phyloP scores from a whole-genome alignment of 2,329 filamentous ascomycete genomes.

The Teratosphaeria gauchensis region DNA sequence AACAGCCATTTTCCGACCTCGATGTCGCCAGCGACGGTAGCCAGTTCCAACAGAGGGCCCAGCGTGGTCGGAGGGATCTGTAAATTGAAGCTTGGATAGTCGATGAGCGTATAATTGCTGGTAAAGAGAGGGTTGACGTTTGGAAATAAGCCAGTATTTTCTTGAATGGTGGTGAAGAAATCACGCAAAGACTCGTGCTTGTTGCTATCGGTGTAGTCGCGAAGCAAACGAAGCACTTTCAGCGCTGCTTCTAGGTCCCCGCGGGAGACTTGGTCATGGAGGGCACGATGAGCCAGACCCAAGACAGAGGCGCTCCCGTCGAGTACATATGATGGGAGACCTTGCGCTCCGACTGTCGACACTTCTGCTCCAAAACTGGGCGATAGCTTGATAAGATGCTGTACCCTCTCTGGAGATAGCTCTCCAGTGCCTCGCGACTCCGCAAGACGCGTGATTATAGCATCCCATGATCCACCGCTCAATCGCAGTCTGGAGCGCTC shows the following conservation, averaged over 20 bases:
- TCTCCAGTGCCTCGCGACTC: conserved; percentile 30
- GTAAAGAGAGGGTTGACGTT: conserved; percentile 12
- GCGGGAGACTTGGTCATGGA: conserved; percentile 29
- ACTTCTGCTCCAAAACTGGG: conserved; percentile 34
- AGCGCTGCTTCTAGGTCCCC: conserved; percentile 32
- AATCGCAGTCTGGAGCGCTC: conserved; percentile 29
- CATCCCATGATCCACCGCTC: conserved; percentile 35
- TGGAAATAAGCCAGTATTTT: no score
- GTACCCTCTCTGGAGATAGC: conserved; percentile 14
- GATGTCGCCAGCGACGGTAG: conserved; percentile 36
- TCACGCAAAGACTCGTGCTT: conserved; percentile 32
- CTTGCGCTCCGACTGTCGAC: conserved; percentile 24
- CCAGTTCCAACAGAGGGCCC: conserved; percentile 42
- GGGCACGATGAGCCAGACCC: conserved; percentile 33
- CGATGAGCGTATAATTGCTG: conserved; percentile 25
- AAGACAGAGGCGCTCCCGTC: conserved; percentile 35
- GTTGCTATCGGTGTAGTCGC: conserved; percentile 34
- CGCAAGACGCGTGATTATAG: conserved; percentile 40
- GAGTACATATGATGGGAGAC: conserved; percentile 31
- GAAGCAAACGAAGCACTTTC: conserved; percentile 28
- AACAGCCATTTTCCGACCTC: conserved; percentile 46
- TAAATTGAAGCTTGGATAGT: conserved; percentile 37
- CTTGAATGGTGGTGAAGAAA: conserved; percentile 26
- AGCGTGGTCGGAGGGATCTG: conserved; percentile 40
- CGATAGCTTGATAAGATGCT: conserved; percentile 28